Base-by-base conservation (phyloP, 345 rosid species). In the Moringa oleifera region DNA sequence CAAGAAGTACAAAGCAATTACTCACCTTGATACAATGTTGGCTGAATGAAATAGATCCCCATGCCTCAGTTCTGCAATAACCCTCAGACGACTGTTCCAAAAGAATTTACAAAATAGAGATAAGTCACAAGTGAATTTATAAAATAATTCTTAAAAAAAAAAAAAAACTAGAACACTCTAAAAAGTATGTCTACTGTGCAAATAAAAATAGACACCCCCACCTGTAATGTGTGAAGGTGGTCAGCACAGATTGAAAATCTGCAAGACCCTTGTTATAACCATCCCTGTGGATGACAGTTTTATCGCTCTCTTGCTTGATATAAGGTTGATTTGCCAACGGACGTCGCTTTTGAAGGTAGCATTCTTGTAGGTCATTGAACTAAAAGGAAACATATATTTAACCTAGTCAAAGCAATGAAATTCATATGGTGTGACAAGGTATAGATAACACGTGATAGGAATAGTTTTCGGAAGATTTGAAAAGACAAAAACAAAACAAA, bases 1-100 rank as follows among this genome's bases (percentile, higher is more conserved):
- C 16, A 61, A 52, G 11, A 51, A 67, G 20, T 57, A n/a, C 63
- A 64, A 61, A 76, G 37, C 56, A 61, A 51, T 33, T 57, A 68
- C 67, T 71, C 68, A 89, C 97, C 99, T 95, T 66, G 97, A 91
- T 55, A 95, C 95, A 69, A 95, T 91, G 79, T 95, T 95, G 69
- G 97, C 96, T 50, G 99, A 84, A 83, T 91, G 99, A 73, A 95
- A 95, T 65, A 89, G 71, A 83, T 91, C 99, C 64, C 87, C 96
- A 68, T 89, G 99, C 76, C 94, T 78, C 63, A 85, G 86, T 65
- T 95, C 97, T 60, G 97, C 99, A 72, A 95, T 87, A 53, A 89
- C 99, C 80, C 96, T 85, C 76, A 95, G 75, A 51, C 96, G 94
- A 69, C 99, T 91, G 88, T 51, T 61, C 53, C 55, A 66, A 24